These are phyloP conservation scores for Ustilago xerochloae DNA, from an alignment of 1,284 basidiomycete species.

Conservation along the genomic window DNA sequence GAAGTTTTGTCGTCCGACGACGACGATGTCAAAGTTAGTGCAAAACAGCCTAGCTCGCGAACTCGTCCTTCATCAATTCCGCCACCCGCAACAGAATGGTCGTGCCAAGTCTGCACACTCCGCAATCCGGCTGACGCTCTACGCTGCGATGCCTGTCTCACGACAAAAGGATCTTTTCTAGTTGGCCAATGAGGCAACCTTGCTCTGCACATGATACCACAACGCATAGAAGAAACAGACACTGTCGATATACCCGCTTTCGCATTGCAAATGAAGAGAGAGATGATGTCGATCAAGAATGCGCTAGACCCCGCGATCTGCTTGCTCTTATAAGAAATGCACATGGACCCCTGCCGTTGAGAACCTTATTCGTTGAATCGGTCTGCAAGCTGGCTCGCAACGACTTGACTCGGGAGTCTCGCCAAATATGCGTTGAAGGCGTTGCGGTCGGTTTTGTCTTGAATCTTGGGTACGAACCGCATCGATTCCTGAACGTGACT, in stretches of 20 bases:
- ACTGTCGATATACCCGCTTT: not conserved
- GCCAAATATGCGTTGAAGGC: conserved; percentile 35
- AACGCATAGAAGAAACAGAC: not conserved
- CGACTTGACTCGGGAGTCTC: conserved; percentile 22
- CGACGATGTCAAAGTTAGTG: conserved; percentile 1
- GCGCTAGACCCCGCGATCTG: not conserved
- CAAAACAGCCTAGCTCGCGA: not conserved
- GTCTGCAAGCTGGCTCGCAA: conserved; percentile 42
- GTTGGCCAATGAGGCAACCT: conserved; percentile 18
- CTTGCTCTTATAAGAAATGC: no score
- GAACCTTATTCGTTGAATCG: conserved; percentile 26
- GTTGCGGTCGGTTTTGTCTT: conserved; percentile 54
- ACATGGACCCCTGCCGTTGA: not conserved
- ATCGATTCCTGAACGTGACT: conserved; percentile 56
- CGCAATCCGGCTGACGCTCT: conserved; percentile 13
- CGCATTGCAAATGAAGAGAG: not conserved
- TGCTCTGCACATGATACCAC: not conserved
- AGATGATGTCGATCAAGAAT: not conserved
- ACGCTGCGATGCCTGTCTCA: conserved; percentile 36
- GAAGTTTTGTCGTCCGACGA: conserved; percentile 35
- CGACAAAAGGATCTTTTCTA: conserved; percentile 18
- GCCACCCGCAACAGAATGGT: conserved; percentile 12
- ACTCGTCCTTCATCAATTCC: not conserved
- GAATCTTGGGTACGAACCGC: conserved; percentile 51
- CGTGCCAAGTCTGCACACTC: conserved; percentile 41